Percentiles rank a stretch among this genome's conserved stretches.
Conservation (phyloP, 768 basidiomycete genomes). For the Lentinula aciculospora region DNA sequence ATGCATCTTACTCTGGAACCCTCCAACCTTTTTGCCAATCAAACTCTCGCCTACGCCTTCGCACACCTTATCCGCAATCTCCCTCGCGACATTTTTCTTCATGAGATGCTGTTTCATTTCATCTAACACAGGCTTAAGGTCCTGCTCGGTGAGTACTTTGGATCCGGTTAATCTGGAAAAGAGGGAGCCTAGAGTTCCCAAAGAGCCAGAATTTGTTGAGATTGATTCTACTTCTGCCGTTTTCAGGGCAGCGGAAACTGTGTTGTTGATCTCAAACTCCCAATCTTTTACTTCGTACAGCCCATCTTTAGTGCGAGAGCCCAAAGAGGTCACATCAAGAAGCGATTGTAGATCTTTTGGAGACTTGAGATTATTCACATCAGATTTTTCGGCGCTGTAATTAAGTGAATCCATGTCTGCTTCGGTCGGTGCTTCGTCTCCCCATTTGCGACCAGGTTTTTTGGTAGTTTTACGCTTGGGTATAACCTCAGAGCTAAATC, state of each 20-base stretch:
- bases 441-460: slow-evolving; percentile 90
- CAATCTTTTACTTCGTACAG: slow-evolving; percentile 68
- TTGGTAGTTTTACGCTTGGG: slow-evolving; percentile 56
- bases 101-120: slow-evolving; percentile 98
- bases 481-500: slow-evolving; percentile 53
- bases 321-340: slow-evolving; percentile 69
- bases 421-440: slow-evolving; percentile 71
- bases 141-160: slow-evolving; percentile 75
- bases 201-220: slow-evolving; percentile 33
- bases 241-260: slow-evolving; percentile 55
- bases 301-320: slow-evolving; percentile 68
- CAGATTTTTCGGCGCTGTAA: slow-evolving; percentile 63
- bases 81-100: slow-evolving; percentile 97
- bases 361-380: slow-evolving; percentile 22
- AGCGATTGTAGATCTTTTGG: slow-evolving; percentile 54
- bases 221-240: slow-evolving; percentile 27
- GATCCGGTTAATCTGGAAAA: slow-evolving; percentile 84
- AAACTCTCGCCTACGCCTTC: slow-evolving; percentile 89
- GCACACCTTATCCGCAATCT: slow-evolving; percentile 92
- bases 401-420: slow-evolving; percentile 92
- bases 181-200: slow-evolving; percentile 68
- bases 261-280: slow-evolving; percentile 58
- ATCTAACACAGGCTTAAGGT: slow-evolving; percentile 82
- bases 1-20: slow-evolving; percentile 73
- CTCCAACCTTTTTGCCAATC: slow-evolving; percentile 85